Base-by-base conservation (phyloP, 148 eudicot genomes). In the Euryodendron excelsum region DNA sequence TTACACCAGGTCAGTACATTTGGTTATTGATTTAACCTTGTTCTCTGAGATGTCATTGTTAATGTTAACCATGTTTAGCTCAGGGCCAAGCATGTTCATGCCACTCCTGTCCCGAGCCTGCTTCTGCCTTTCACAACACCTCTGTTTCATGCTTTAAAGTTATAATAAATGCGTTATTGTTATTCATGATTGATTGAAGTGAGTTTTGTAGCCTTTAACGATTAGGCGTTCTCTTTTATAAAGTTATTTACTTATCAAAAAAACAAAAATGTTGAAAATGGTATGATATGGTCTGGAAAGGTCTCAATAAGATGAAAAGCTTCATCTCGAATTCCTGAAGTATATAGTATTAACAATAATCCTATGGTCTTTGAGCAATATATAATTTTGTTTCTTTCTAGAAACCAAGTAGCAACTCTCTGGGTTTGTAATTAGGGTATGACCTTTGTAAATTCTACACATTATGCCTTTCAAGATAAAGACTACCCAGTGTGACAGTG, bases 1-100 rank as follows among this genome's bases (percentile, higher is more conserved):
- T 74, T 93, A 86, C 84, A 93, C 97, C 69, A 91, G 99, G 99
- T 94, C 39, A 48, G 82, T 77, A 31, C 58, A 27, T 55, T 45
- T 52, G n/a, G n/a, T 47, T 27, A n/a, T 50, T 74, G 58, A 30
- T 48, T 18, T 50, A 47, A 41, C 17, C n/a, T 56, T 74, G 33
- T 41, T 34, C 30, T 28, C 13, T 47, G 58, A 69, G 30, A 72
- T 70, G 27, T 31, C 58, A 28, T 63, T 45, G 8, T 44, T 0
- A 18, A 62, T 15, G 5, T 44, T 4, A 44, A 23, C 4, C 18
- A 10, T 45, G 36, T 69, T 44, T 45, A 11, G 53, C 30, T 25
- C 4, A 4, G 1, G 55, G 25, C 13, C 27, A 34, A 66, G 34
- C 1, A 8, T 68, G 34, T 17, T 31, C 18, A 9, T 39, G 28